A percentile compares a stretch with the other conserved stretches of the same genome.
phyloP scores from a whole-genome alignment of 2,329 filamentous ascomycete genomes.

The Alternaria rosae region DNA sequence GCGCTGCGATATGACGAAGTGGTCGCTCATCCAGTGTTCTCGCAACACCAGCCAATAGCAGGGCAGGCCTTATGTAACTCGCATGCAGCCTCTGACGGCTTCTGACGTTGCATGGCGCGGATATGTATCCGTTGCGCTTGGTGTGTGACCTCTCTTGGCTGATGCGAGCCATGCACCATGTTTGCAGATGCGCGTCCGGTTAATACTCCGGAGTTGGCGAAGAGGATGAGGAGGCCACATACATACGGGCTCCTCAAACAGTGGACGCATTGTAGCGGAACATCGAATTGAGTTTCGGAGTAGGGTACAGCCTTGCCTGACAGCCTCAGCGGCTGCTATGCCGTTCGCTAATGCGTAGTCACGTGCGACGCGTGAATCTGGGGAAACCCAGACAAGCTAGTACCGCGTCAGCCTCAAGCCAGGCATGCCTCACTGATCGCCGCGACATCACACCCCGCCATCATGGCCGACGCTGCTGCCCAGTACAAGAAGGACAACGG shows the following conservation, averaged over 20 bases:
- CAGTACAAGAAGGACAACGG: slow-evolving; percentile 97
- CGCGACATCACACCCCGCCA: slow-evolving; percentile 17
- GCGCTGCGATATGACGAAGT: not conserved
- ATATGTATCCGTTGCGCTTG: slow-evolving; percentile 23
- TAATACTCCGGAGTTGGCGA: not conserved
- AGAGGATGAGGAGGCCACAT: not conserved
- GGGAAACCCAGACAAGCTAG: slow-evolving; percentile 23
- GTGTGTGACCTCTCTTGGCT: slow-evolving; percentile 11
- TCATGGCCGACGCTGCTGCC: slow-evolving; percentile 48
- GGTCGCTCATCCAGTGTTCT: not conserved
- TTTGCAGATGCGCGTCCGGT: not conserved
- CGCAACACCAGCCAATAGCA: slow-evolving; percentile 20
- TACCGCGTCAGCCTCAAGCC: slow-evolving; percentile 8
- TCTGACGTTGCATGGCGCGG: slow-evolving; percentile 12
- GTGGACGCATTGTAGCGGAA: not conserved
- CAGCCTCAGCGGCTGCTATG: not conserved
- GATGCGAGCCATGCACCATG: not conserved
- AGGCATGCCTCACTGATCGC: not conserved
- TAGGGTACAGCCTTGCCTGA: not conserved
- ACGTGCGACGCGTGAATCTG: slow-evolving; percentile 21
- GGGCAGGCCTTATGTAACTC: slow-evolving; percentile 18
- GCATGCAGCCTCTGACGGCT: slow-evolving; percentile 5
- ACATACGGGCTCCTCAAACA: too few species aligned
- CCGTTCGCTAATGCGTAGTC: slow-evolving; percentile 13
- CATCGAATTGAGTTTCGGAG: not conserved